Conservation (phyloP, 202 grass and related monocot species). For the Hordeum pubiflorum region DNA sequence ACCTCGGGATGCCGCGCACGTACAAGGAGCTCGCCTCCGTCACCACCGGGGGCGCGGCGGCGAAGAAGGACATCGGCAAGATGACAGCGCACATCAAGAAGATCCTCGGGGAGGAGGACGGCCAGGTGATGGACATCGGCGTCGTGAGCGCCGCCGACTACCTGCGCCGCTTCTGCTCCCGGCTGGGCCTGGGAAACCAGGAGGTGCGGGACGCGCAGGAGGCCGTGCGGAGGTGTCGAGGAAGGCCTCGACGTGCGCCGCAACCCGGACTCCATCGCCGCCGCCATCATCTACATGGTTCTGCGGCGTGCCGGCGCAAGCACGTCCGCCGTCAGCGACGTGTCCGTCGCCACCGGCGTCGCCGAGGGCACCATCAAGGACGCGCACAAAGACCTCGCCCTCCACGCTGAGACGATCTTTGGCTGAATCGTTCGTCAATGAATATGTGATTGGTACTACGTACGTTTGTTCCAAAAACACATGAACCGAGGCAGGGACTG, state of each 20-base stretch:
- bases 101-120: constrained; percentile 40
- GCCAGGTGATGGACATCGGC: constrained; percentile 35
- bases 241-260: constrained; percentile 31
- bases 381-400: constrained; percentile 48
- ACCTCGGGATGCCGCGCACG: constrained; percentile 60
- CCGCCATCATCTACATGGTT: constrained; percentile 39
- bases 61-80: constrained; percentile 52
- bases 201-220: constrained; percentile 32
- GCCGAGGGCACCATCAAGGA: constrained; percentile 58
- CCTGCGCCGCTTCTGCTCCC: constrained; percentile 42
- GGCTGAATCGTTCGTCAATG: not conserved
- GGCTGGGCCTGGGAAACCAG: constrained; percentile 25
- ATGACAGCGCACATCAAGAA: constrained; percentile 38
- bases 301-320: constrained; percentile 8
- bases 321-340: constrained; percentile 32
- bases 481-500: too few relatives aligned
- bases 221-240: constrained; percentile 28
- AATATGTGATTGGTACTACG: too few relatives aligned
- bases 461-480: too few relatives aligned
- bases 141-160: constrained; percentile 46
- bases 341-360: constrained; percentile 51
- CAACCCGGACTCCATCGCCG: constrained; percentile 38
- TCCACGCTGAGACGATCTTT: constrained; percentile 32
- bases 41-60: constrained; percentile 1
- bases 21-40: constrained; percentile 52